Percentiles rank a stretch among this genome's conserved stretches.
phyloP scores from a whole-genome alignment of 192 early-diverging fungal species.

The Gryganskiella cystojenkinii region DNA sequence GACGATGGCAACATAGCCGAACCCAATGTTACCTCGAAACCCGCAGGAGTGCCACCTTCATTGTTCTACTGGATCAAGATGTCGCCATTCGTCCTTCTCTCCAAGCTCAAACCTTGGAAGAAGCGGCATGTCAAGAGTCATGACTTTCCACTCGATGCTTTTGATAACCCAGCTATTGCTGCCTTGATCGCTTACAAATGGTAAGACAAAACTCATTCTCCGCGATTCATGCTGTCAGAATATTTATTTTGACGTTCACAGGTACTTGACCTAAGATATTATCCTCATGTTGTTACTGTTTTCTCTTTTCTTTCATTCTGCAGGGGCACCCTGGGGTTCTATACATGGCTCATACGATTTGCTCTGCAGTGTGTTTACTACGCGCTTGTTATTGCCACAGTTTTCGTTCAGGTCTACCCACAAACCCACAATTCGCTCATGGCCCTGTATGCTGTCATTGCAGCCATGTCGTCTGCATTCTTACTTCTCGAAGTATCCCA shows the following conservation, averaged over 20 bases:
- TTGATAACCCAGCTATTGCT: constrained; percentile 14
- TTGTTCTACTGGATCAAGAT: neutral
- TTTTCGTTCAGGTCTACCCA: constrained; percentile 10
- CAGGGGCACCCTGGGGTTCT: constrained; percentile 20
- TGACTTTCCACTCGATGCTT: constrained; percentile 3
- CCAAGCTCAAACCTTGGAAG: neutral
- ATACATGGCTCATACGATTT: constrained; percentile 17
- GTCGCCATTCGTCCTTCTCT: neutral
- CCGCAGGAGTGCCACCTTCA: neutral
- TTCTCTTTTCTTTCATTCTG: too few species aligned
- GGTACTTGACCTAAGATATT: too few species aligned
- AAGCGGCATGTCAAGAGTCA: neutral
- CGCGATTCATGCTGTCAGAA: neutral
- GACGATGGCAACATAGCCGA: neutral
- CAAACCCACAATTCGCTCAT: neutral
- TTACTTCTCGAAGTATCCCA: too few species aligned
- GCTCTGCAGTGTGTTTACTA: constrained; percentile 12
- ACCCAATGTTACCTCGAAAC: neutral
- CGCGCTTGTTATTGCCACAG: constrained; percentile 2
- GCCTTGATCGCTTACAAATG: constrained; percentile 20
- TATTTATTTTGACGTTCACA: neutral
- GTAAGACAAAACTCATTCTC: constrained; percentile 1
- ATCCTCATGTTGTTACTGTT: too few species aligned
- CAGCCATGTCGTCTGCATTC: neutral
- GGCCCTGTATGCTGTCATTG: constrained; percentile 2